Evolutionary conservation across 2,329 filamentous ascomycete species (phyloP), one percentile per base, ranked within the genome.

Genomic region (Nemania sp.): DNA sequence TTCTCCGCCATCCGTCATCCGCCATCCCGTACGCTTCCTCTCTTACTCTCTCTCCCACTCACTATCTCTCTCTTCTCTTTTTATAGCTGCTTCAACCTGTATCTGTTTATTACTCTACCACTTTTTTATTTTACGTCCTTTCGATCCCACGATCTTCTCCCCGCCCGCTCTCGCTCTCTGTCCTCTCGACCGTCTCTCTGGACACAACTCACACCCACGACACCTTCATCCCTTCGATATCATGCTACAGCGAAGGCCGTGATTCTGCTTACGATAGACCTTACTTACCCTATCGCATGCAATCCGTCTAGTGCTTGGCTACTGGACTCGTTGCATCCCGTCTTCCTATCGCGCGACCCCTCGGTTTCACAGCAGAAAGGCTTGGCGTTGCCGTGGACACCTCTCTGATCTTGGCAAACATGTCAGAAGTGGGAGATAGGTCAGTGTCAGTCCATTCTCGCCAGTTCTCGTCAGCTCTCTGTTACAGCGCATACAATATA

Each of bases 401-500:
- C 42, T 39, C 48, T 42, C 43, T 58, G n/a, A n/a, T 59, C 54
- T 51, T 51, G 50, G 54, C 50, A 68, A 71, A 60, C 62, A 77
- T 77, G 75, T 76, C 74, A 53, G 75, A 77, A 34, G 63, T 69
- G 53, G 73, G 73, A 59, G 73, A 76, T 37, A 74, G 71, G 75
- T 77, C 72, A 66, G 72, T 35, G 13, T 7, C 7, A 13, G 7
- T 35, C 34, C n/a, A n/a, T n/a, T n/a, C n/a, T n/a, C n/a, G n/a
- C n/a, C n/a, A n/a, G n/a, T n/a, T n/a, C 25, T 7, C 25, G 25
- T 7, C 25, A n/a, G n/a, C 25, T 29, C 25, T 29, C 25, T 29
- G 25, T 29, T 29, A 29, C 25, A 29, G 25, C 25, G 7, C 25
- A 29, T 29, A 7, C 25, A n/a, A n/a, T n/a, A 29, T 29, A 29